These are phyloP conservation scores for Beta corolliflora DNA, from an alignment of 179 eudicot genomes.

Conservation along the genomic window DNA sequence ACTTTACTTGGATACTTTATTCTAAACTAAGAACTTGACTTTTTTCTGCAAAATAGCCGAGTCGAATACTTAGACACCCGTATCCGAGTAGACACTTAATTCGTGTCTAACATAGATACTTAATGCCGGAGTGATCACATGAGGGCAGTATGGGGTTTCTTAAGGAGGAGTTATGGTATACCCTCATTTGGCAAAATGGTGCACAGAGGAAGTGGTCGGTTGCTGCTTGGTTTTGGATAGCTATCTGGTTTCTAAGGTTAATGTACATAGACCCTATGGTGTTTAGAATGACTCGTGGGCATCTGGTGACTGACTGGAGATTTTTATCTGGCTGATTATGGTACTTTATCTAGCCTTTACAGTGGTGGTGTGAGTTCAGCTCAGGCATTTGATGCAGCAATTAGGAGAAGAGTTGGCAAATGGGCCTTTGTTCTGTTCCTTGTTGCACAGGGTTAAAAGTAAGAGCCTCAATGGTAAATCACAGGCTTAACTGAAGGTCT, in stretches of 20 bases:
- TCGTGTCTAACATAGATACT: too few species aligned
- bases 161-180: not conserved
- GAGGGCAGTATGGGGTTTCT: not conserved
- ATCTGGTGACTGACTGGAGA: not conserved
- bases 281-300: not conserved
- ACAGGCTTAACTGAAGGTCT: not conserved
- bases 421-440: not conserved
- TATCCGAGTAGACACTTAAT: too few species aligned
- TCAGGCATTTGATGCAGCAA: not conserved
- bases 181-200: not conserved
- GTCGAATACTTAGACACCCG: too few species aligned
- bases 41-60: too few species aligned
- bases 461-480: not conserved
- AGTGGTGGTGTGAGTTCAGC: not conserved
- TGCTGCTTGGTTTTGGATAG: not conserved
- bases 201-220: not conserved
- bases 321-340: not conserved
- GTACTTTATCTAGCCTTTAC: not conserved
- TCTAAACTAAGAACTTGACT: too few species aligned
- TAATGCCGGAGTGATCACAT: too few species aligned
- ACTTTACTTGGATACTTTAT: too few species aligned
- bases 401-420: not conserved
- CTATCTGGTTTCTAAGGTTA: not conserved
- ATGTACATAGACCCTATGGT: not conserved
- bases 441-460: not conserved